phyloP scores from a whole-genome alignment of 2,329 filamentous ascomycete genomes.

The Epichloe aotearoae region DNA sequence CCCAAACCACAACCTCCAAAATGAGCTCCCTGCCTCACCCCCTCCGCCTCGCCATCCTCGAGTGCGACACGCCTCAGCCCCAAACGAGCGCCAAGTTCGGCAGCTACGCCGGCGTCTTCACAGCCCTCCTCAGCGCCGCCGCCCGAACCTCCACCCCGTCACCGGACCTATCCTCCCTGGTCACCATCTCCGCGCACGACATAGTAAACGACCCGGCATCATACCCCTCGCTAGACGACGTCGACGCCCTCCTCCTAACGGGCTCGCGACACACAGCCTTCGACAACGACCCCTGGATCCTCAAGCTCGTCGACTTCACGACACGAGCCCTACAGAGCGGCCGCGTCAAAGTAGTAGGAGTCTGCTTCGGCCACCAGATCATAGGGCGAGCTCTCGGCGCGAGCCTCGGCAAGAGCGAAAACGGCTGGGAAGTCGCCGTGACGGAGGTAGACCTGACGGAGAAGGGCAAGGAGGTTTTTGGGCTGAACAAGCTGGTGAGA shows the following conservation, averaged over 20 bases:
- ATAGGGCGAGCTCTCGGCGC: conserved; percentile 28
- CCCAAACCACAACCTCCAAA: not conserved
- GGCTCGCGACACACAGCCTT: conserved; percentile 49
- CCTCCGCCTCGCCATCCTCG: conserved; percentile 72
- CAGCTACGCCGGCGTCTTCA: conserved; percentile 61
- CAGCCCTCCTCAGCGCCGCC: conserved; percentile 40
- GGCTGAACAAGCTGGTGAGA: conserved; percentile 20
- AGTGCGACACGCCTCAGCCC: conserved; percentile 68
- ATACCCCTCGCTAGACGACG: conserved; percentile 59
- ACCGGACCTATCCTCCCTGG: conserved; percentile 26
- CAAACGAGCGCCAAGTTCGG: conserved; percentile 51
- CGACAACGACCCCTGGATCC: conserved; percentile 30
- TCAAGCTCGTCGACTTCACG: conserved; percentile 27
- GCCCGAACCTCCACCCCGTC: conserved; percentile 32
- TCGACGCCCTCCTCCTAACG: conserved; percentile 75
- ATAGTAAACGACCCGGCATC: conserved; percentile 49
- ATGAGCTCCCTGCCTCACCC: conserved; percentile 37
- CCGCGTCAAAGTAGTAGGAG: conserved; percentile 48
- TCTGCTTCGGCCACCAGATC: conserved; percentile 38
- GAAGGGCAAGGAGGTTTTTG: conserved; percentile 27
- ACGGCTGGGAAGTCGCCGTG: conserved; percentile 33
- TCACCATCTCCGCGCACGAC: conserved; percentile 55
- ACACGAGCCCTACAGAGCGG: conserved; percentile 18
- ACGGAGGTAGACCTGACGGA: conserved; percentile 25
- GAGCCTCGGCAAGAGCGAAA: conserved; percentile 23